A percentile compares a stretch with the other conserved stretches of the same genome.
Conservation (phyloP, 805 yeast genomes). For the Clavispora fructus region DNA sequence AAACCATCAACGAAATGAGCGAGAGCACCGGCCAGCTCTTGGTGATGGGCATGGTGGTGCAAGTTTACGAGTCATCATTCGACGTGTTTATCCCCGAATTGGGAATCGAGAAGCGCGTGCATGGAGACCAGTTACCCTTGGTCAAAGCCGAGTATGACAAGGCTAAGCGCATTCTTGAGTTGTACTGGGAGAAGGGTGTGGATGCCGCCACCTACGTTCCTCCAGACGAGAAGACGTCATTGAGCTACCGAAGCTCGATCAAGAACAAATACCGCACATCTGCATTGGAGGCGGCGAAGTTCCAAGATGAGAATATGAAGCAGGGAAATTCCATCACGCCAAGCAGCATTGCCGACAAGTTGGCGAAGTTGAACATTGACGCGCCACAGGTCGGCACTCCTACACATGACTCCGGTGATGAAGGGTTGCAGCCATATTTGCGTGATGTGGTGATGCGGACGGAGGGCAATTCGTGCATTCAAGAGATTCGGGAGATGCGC, state of each 20-base stretch:
- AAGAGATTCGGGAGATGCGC: constrained; percentile 72
- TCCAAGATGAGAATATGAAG: constrained; percentile 38
- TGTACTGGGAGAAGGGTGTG: constrained; percentile 89
- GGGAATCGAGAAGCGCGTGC: constrained; percentile 93
- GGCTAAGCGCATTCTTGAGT: constrained; percentile 58
- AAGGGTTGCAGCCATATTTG: constrained; percentile 53
- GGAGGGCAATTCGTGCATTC: constrained; percentile 61
- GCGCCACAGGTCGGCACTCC: constrained; percentile 40
- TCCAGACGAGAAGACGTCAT: constrained; percentile 76
- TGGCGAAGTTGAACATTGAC: constrained; percentile 44
- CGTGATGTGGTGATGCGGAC: constrained; percentile 50
- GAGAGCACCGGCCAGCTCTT: constrained; percentile 74
- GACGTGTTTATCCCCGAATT: constrained; percentile 89
- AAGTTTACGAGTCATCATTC: constrained; percentile 93
- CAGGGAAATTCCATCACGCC: constrained; percentile 25
- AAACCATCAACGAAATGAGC: constrained; percentile 72
- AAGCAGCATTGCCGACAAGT: constrained; percentile 43
- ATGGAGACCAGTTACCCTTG: constrained; percentile 93
- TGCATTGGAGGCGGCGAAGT: constrained; percentile 63
- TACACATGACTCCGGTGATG: constrained; percentile 14
- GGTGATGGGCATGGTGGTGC: constrained; percentile 80
- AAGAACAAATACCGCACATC: constrained; percentile 74
- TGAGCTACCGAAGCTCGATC: constrained; percentile 71
- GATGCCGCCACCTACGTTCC: constrained; percentile 91
- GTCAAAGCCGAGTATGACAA: constrained; percentile 89